A percentile compares a stretch with the other conserved stretches of the same genome.
Conservation (phyloP, 2,329 filamentous ascomycete species). For the Trichoderma afroharzianum region DNA sequence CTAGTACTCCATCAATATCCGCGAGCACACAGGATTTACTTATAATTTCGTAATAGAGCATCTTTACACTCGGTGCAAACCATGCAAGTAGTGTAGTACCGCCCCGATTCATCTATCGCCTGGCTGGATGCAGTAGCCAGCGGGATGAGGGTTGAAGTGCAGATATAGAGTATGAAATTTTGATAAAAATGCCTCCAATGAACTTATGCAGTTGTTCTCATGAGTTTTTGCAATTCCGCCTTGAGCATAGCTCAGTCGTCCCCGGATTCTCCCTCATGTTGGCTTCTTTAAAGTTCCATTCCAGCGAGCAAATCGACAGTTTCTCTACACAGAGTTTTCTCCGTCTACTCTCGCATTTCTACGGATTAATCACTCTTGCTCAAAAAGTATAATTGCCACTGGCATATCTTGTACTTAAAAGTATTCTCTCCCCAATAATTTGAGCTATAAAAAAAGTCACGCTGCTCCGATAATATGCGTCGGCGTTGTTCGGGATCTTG, state of each 20-base stretch:
- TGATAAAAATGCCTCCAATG: not conserved
- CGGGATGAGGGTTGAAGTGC: not conserved
- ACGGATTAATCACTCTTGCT: not conserved
- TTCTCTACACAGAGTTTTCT: not conserved
- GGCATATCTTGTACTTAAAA: not conserved
- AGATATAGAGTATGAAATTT: not conserved
- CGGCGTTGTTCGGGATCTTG: conserved; percentile 3
- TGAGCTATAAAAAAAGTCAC: not conserved
- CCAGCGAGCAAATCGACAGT: not conserved
- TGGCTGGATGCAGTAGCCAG: not conserved
- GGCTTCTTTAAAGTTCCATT: not conserved
- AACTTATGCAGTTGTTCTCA: not conserved
- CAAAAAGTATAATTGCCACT: not conserved
- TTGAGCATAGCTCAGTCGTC: not conserved
- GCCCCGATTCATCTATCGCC: too few species aligned
- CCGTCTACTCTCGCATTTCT: not conserved
- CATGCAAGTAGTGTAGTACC: too few species aligned
- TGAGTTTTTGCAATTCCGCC: not conserved
- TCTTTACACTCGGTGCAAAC: too few species aligned
- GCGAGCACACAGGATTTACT: not conserved
- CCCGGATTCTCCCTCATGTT: not conserved
- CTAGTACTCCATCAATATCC: not conserved
- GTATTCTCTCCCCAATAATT: not conserved
- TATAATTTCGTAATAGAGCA: not conserved
- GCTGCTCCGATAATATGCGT: not conserved